Evolutionary conservation across 2,329 filamentous ascomycete genomes (phyloP).

Genomic region (Chaetomiaceae sp.): DNA sequence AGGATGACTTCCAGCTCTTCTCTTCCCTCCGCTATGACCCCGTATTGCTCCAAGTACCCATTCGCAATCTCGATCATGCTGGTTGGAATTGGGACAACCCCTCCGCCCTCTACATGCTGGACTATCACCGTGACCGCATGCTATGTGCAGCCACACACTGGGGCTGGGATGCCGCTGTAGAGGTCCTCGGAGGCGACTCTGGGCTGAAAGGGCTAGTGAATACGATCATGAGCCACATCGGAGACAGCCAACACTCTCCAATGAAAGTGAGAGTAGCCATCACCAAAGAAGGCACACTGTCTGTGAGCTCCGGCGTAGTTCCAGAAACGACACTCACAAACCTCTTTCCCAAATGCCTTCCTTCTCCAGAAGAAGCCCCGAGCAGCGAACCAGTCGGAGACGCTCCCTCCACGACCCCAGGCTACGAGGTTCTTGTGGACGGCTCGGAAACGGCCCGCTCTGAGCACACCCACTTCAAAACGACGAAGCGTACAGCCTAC

Average conservation of each 20-base stretch:
- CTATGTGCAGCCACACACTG: slow-evolving; percentile 58
- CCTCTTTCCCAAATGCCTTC: slow-evolving; percentile 44
- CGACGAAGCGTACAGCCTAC: slow-evolving; percentile 69
- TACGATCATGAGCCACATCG: slow-evolving; percentile 33
- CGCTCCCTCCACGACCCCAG: slow-evolving; percentile 25
- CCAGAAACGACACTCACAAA: slow-evolving; percentile 36
- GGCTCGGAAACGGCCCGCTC: slow-evolving; percentile 39
- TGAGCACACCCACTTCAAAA: slow-evolving; percentile 82
- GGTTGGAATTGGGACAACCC: slow-evolving; percentile 50
- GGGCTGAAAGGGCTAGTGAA: slow-evolving; percentile 43
- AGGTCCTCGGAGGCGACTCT: slow-evolving; percentile 40
- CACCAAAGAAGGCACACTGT: slow-evolving; percentile 43
- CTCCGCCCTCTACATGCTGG: slow-evolving; percentile 73
- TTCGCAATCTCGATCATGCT: slow-evolving; percentile 36
- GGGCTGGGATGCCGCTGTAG: slow-evolving; percentile 47
- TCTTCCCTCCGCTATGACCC: slow-evolving; percentile 70
- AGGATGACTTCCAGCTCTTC: slow-evolving; percentile 54
- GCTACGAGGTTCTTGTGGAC: slow-evolving; percentile 46
- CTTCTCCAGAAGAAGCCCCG: neutral
- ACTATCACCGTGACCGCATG: slow-evolving; percentile 73
- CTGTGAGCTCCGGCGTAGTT: slow-evolving; percentile 47
- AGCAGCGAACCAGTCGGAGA: slow-evolving; percentile 19
- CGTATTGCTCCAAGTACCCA: slow-evolving; percentile 43
- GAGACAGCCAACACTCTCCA: slow-evolving; percentile 30
- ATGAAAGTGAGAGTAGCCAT: slow-evolving; percentile 55